Percentiles rank a stretch among this genome's conserved stretches.
phyloP scores from a whole-genome alignment of 139 green algal genomes.

The Deuterostichococcus epilithicus region DNA sequence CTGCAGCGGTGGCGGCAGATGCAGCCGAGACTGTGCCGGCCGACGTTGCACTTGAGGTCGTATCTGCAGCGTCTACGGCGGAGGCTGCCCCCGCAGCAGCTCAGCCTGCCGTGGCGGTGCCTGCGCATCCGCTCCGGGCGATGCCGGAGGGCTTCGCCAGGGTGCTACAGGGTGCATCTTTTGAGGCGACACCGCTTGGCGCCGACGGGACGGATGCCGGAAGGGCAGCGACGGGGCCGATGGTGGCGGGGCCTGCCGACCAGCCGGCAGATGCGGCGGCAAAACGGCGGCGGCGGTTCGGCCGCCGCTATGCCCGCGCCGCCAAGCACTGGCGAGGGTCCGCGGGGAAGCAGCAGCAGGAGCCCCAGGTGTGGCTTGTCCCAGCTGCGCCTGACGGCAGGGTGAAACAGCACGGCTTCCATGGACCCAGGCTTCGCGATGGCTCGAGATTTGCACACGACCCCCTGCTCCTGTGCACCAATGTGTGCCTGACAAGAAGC shows the following conservation, averaged over 20 bases:
- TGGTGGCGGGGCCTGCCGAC: background rate
- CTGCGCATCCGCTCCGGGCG: background rate
- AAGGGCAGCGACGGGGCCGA: too few species aligned
- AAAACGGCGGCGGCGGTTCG: background rate
- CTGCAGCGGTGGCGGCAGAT: too few species aligned
- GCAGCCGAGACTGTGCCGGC: too few species aligned
- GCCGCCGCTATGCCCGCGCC: background rate
- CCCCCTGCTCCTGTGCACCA: too few species aligned
- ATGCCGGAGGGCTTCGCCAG: background rate
- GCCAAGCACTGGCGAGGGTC: background rate
- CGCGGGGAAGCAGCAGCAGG: conserved; percentile 7
- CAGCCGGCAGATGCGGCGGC: background rate
- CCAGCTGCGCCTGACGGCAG: too few species aligned
- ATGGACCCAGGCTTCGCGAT: background rate
- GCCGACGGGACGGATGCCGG: background rate
- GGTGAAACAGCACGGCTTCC: background rate
- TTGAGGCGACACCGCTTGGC: background rate
- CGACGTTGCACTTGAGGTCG: too few species aligned
- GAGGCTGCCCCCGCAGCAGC: too few species aligned
- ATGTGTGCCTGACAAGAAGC: too few species aligned
- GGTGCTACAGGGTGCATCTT: background rate
- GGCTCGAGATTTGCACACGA: too few species aligned
- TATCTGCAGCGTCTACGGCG: too few species aligned
- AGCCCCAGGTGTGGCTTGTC: too few species aligned
- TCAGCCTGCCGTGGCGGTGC: background rate